Percentiles rank a stretch among this genome's conserved stretches.
Evolutionary conservation across 2,329 filamentous ascomycete genomes (phyloP).

Genomic region (Nemania bipapillata): DNA sequence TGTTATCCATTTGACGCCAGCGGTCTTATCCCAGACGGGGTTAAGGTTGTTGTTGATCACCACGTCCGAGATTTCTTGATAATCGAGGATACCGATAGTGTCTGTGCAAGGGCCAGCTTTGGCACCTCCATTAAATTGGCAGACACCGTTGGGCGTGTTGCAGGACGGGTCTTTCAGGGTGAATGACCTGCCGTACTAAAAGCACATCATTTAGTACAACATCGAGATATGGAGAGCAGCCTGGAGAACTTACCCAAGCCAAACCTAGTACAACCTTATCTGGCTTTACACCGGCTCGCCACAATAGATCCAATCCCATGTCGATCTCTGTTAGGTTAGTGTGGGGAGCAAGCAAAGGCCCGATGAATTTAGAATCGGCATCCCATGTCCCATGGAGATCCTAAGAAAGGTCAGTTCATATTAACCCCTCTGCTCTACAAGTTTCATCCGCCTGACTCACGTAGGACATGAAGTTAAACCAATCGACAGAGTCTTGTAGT

Average conservation of each 20-base stretch:
- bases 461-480: background rate
- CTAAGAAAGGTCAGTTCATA: too few relatives aligned
- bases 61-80: conserved; percentile 49
- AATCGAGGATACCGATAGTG: conserved; percentile 37
- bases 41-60: conserved; percentile 35
- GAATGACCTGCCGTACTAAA: conserved; percentile 21
- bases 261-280: background rate
- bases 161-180: background rate
- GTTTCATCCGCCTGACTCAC: too few relatives aligned
- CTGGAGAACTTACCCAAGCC: conserved; percentile 8
- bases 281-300: background rate
- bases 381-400: conserved; percentile 14
- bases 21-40: background rate
- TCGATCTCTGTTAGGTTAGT: conserved; percentile 32
- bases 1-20: background rate
- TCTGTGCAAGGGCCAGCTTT: background rate
- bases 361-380: background rate
- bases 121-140: background rate
- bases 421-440: too few relatives aligned
- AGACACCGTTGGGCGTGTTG: background rate
- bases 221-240: too few relatives aligned
- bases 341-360: conserved; percentile 55
- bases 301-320: background rate
- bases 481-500: background rate
- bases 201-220: conserved; percentile 31